Evolutionary conservation across 805 yeast species (phyloP), one percentile per base, ranked within the genome.

Genomic region (Suhomyces kilbournensis): DNA sequence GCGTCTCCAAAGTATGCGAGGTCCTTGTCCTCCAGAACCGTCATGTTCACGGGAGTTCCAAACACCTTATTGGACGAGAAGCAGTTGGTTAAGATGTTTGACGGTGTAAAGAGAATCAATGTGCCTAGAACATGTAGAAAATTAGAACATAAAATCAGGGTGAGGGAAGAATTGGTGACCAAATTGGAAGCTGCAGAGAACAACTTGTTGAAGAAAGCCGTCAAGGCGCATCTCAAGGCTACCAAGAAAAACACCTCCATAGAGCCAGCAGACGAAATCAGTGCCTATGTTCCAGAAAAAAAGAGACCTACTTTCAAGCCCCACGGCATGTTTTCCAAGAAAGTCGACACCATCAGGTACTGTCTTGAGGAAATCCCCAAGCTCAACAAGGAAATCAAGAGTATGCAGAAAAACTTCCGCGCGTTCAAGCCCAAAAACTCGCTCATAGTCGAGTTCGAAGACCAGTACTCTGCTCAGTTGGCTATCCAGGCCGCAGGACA

Each of bases 41-140:
- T 93, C 1, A 75, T 93, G 48, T 84, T 92, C 68, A 96, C 88
- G 70, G 81, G 88, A 7, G 93, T 91, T 5, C 94, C 97, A 9
- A 82, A 85, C 52, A 80, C 84, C 53, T 82, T 82, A 61, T 73
- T 90, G 53, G 84, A 83, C 64, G 96, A 87, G 64, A 75, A 78
- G 51, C 90, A 88, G 60, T 82, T 93, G 54, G 75, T 80, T 60
- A 85, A 85, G 64, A 66, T 92, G 52, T 92, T 90, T 63, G 85
- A 83, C 44, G 97, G 96, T 56, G 96, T 90, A 40, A 86, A 82
- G 62, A 76, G 83, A 55, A 86, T 93, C 47, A 89, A 91, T 84
- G 84, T 91, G 44, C 84, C 92, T 26, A 80, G 96, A 65, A 84
- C 83, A 67, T 75, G 55, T 68, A 78, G 78, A 51, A 70, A 77